A percentile compares a stretch with the other conserved stretches of the same genome.
These are phyloP conservation scores for Salpingoeca rosetta DNA, from an alignment of 78 protist genomes.

Conservation along the genomic window DNA sequence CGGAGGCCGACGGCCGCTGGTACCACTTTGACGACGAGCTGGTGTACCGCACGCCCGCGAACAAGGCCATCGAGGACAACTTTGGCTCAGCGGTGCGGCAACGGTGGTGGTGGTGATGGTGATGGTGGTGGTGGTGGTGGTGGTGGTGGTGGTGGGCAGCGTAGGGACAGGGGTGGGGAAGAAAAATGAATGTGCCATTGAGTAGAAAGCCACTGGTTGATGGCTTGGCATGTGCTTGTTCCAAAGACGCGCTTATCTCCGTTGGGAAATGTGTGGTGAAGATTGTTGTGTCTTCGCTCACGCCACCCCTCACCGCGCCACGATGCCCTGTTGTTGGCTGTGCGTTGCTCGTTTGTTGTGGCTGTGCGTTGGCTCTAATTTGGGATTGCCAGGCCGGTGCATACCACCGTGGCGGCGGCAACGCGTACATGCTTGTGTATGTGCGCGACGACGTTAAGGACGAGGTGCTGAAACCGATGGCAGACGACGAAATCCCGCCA, in stretches of 20 bases:
- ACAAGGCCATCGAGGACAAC: conserved; percentile 62
- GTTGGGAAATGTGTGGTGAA: no score
- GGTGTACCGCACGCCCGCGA: conserved; percentile 42
- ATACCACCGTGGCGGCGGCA: conserved; percentile 11
- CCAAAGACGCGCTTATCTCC: no score
- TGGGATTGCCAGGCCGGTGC: not conserved
- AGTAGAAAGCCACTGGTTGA: no score
- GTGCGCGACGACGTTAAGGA: conserved; percentile 42
- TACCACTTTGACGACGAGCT: conserved; percentile 83
- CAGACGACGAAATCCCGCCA: conserved; percentile 34
- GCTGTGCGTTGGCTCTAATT: not conserved
- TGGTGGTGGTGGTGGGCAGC: no score
- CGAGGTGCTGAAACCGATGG: conserved; percentile 24
- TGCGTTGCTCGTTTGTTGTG: not conserved
- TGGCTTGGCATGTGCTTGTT: no score
- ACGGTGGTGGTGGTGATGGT: no score
- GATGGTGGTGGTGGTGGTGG: no score
- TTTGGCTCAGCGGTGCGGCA: conserved; percentile 39
- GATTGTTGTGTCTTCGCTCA: conserved; percentile 12
- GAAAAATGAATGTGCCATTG: not conserved
- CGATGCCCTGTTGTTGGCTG: not conserved
- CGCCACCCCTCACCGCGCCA: not conserved
- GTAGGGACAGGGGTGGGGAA: conserved; percentile 19
- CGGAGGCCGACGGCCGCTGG: conserved; percentile 51
- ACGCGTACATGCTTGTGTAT: conserved; percentile 88